Evolutionary conservation across 2,329 filamentous ascomycete genomes (phyloP).

Genomic region (Monosporascus sp.): DNA sequence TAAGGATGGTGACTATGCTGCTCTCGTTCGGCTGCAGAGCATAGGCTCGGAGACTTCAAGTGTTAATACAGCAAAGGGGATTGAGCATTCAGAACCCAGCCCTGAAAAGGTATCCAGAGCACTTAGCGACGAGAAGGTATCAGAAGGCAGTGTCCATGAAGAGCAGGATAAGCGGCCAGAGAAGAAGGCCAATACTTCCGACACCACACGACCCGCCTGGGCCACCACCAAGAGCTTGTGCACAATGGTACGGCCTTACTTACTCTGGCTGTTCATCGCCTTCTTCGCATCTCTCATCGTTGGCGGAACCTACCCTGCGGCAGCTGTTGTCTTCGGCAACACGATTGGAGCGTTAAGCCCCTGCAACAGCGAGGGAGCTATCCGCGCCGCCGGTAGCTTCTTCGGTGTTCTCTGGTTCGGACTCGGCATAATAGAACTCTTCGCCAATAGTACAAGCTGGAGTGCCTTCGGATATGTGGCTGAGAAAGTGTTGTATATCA

Average conservation of each 20-base stretch:
- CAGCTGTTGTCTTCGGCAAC: constrained; percentile 52
- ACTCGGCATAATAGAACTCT: constrained; percentile 50
- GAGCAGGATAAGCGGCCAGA: constrained; percentile 5
- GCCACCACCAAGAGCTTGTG: constrained; percentile 33
- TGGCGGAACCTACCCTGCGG: constrained; percentile 46
- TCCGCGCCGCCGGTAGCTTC: constrained; percentile 29
- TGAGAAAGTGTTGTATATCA: constrained; percentile 59
- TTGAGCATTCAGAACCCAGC: constrained; percentile 31
- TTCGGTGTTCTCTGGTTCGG: constrained; percentile 41
- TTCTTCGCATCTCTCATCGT: constrained; percentile 45
- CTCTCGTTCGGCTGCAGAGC: constrained; percentile 25
- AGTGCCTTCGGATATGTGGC: constrained; percentile 49
- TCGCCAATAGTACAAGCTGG: constrained; percentile 56
- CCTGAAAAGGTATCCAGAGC: constrained; percentile 26
- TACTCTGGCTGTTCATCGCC: constrained; percentile 34
- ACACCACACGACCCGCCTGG: constrained; percentile 24
- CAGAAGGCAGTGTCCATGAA: constrained; percentile 4
- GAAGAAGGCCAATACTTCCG: constrained; percentile 2
- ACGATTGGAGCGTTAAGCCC: constrained; percentile 46
- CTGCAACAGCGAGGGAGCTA: constrained; percentile 35
- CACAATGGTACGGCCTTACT: constrained; percentile 33
- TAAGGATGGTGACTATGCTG: constrained; percentile 25
- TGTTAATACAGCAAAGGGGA: constrained; percentile 21
- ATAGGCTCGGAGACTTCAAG: constrained; percentile 29
- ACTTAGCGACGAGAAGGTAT: constrained; percentile 9